Evolutionary conservation across 805 yeast species (phyloP).

Genomic region (Debaryomyces castellii): DNA sequence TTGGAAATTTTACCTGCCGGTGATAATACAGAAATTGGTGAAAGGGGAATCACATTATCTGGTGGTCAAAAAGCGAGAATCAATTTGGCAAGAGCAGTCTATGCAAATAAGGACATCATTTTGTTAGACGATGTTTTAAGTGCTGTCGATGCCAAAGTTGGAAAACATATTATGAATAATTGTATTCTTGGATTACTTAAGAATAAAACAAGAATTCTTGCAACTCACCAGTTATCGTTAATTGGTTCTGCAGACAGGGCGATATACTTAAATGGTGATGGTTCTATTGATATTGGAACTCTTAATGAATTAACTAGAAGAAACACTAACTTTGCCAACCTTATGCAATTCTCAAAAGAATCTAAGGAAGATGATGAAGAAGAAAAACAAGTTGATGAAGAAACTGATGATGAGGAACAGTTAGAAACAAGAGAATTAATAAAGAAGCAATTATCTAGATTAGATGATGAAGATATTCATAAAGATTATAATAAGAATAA

Average conservation of each 20-base stretch:
- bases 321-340: conserved; percentile 25
- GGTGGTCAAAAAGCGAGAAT: conserved; percentile 40
- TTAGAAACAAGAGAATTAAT: conserved; percentile 9
- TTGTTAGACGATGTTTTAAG: conserved; percentile 35
- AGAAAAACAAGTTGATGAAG: conserved; percentile 4
- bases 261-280: conserved; percentile 32
- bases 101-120: conserved; percentile 27
- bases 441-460: conserved; percentile 7
- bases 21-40: conserved; percentile 37
- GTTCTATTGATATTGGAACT: conserved; percentile 29
- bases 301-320: conserved; percentile 20
- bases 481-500: conserved; percentile 28
- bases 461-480: conserved; percentile 36
- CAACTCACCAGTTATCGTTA: conserved; percentile 36
- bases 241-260: conserved; percentile 32
- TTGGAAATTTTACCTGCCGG: conserved; percentile 33
- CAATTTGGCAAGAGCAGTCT: conserved; percentile 37
- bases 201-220: conserved; percentile 33
- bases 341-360: conserved; percentile 25
- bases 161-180: conserved; percentile 32
- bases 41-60: conserved; percentile 35
- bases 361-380: conserved; percentile 17
- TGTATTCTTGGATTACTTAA: conserved; percentile 28
- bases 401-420: conserved; percentile 15
- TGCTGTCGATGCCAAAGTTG: conserved; percentile 40